These are phyloP conservation scores for Talaromyces sp. DNA, from an alignment of 2,329 filamentous ascomycete genomes.

Conservation along the genomic window DNA sequence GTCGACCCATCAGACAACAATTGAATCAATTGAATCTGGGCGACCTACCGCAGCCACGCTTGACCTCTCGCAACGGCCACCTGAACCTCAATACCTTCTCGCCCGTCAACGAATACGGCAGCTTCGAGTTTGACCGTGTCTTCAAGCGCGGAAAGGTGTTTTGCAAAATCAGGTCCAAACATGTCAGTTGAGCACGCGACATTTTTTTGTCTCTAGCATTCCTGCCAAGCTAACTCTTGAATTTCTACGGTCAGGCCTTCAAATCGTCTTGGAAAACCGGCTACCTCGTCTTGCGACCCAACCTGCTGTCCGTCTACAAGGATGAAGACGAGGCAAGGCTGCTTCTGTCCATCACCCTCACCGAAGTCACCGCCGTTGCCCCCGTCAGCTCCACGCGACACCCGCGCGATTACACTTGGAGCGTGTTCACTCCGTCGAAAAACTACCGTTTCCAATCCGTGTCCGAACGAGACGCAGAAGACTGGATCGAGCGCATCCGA, in stretches of 20 bases:
- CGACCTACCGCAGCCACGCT: slow-evolving; percentile 14
- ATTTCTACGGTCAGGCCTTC: slow-evolving; percentile 28
- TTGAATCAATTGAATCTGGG: slow-evolving; percentile 13
- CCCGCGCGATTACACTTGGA: slow-evolving; percentile 81
- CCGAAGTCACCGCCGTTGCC: slow-evolving; percentile 85
- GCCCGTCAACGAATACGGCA: slow-evolving; percentile 88
- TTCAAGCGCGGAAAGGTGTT: slow-evolving; percentile 81
- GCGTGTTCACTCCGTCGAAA: slow-evolving; percentile 80
- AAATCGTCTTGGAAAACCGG: slow-evolving; percentile 80
- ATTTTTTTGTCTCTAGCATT: neutral
- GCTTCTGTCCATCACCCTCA: slow-evolving; percentile 78
- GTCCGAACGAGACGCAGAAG: slow-evolving; percentile 66
- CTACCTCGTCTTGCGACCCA: slow-evolving; percentile 84
- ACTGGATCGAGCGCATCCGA: slow-evolving; percentile 81
- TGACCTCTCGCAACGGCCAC: slow-evolving; percentile 37
- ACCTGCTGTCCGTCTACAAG: slow-evolving; percentile 87
- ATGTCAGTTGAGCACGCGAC: slow-evolving; percentile 49
- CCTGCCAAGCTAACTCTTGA: neutral
- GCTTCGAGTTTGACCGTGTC: slow-evolving; percentile 91
- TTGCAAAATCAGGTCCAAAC: slow-evolving; percentile 89
- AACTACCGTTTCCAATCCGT: slow-evolving; percentile 86
- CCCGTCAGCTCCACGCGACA: slow-evolving; percentile 84
- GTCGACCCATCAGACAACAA: neutral
- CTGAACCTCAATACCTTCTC: slow-evolving; percentile 63
- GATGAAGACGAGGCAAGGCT: slow-evolving; percentile 84